Conservation (phyloP, 139 green algal genomes). For the Diplosphaera chodatii region DNA sequence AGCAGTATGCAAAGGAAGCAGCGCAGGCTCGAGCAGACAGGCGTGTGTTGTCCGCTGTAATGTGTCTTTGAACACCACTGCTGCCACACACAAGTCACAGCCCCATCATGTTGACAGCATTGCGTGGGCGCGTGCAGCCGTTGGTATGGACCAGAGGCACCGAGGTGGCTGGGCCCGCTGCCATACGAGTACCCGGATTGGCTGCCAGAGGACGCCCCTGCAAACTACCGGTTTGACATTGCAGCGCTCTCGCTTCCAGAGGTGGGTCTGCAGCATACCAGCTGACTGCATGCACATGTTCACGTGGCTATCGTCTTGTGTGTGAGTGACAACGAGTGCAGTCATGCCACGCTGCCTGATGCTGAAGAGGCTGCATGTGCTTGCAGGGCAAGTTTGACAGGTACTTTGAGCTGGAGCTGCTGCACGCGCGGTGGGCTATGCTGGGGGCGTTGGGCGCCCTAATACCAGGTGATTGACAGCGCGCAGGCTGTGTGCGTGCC, state of each 20-base stretch:
- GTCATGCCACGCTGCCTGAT: too few relatives aligned
- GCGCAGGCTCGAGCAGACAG: not conserved
- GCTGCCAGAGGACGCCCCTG: conserved; percentile 9
- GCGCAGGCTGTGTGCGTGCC: not conserved
- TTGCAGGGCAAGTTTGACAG: conserved; percentile 22
- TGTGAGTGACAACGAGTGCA: too few relatives aligned
- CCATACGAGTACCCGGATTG: conserved; percentile 7
- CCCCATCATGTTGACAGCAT: too few relatives aligned
- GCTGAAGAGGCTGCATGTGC: too few relatives aligned
- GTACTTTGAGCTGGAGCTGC: conserved; percentile 56
- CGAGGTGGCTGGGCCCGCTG: conserved; percentile 28
- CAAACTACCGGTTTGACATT: conserved; percentile 8
- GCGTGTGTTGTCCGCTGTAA: too few relatives aligned
- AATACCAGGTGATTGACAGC: conserved; percentile 44
- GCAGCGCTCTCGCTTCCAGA: not conserved
- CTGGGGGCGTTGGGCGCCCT: conserved; percentile 53
- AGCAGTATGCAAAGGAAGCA: not conserved
- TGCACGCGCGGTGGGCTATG: conserved; percentile 72
- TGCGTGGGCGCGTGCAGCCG: conserved; percentile 4
- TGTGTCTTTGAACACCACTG: too few relatives aligned
- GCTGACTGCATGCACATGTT: not conserved
- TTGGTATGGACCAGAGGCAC: conserved; percentile 34
- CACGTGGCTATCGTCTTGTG: too few relatives aligned
- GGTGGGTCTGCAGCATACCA: not conserved
- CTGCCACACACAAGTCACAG: too few relatives aligned